phyloP scores from a whole-genome alignment of 352 stramenopile genomes.

The Pythium biforme region DNA sequence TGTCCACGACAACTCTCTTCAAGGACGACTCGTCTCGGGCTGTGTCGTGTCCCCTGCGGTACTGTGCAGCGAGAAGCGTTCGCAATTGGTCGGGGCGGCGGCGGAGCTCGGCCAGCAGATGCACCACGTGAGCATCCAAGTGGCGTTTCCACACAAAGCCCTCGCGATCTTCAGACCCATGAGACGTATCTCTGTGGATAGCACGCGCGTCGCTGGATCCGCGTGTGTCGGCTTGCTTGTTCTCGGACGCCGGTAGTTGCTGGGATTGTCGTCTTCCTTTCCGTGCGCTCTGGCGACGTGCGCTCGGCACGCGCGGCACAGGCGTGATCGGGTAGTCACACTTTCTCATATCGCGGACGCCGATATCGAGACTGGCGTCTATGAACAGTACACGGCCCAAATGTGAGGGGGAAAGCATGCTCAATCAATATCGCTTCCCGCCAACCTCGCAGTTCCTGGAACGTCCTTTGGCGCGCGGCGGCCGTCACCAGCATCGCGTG shows the following conservation, averaged over 20 bases:
- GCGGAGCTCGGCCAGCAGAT: slow-evolving; percentile 45
- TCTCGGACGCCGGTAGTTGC: neutral
- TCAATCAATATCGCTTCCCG: no score
- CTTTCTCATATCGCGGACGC: slow-evolving; percentile 16
- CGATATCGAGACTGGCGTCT: slow-evolving; percentile 14
- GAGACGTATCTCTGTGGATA: neutral
- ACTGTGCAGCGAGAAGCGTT: slow-evolving; percentile 33
- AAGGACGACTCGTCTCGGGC: slow-evolving; percentile 22
- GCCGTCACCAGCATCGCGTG: slow-evolving; percentile 11
- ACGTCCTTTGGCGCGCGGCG: slow-evolving; percentile 15
- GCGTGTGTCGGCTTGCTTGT: neutral
- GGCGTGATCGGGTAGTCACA: slow-evolving; percentile 25
- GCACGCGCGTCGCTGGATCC: no score
- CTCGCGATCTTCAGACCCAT: neutral
- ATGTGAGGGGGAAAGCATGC: no score
- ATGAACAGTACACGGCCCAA: neutral
- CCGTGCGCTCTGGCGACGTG: neutral
- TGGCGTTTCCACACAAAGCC: slow-evolving; percentile 34
- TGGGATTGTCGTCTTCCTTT: neutral
- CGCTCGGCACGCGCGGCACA: slow-evolving; percentile 10
- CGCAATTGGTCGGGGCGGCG: slow-evolving; percentile 35
- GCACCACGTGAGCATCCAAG: slow-evolving; percentile 44
- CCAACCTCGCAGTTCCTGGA: slow-evolving; percentile 21
- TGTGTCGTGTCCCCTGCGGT: slow-evolving; percentile 12
- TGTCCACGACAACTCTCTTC: neutral